phyloP scores from a whole-genome alignment of 1,284 basidiomycete species.

The Caloboletus inedulis region DNA sequence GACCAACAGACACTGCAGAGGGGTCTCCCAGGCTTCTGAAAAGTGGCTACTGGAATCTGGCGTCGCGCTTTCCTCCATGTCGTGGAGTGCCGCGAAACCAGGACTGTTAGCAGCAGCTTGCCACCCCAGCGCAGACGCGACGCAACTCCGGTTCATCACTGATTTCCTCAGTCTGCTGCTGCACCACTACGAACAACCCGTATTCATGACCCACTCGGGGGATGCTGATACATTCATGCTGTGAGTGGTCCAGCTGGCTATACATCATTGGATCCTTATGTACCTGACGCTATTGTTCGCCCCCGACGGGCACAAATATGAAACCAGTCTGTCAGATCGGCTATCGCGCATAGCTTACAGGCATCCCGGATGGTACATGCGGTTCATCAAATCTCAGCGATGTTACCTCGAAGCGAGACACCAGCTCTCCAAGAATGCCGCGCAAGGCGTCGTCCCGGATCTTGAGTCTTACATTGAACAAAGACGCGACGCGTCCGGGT shows the following conservation, averaged over 20 bases:
- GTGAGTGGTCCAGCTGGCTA: constrained; percentile 17
- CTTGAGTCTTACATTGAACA: constrained; percentile 46
- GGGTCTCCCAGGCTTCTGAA: constrained; percentile 45
- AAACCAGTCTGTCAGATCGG: constrained; percentile 26
- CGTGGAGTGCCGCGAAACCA: constrained; percentile 41
- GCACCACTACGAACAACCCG: constrained; percentile 26
- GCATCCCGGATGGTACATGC: constrained; percentile 28
- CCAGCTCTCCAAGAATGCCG: constrained; percentile 2
- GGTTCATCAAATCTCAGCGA: constrained; percentile 37
- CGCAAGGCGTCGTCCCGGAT: constrained; percentile 34
- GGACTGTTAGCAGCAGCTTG: constrained; percentile 55
- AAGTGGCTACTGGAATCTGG: constrained; percentile 39
- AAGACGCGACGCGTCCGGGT: constrained; percentile 47
- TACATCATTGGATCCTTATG: constrained; percentile 9
- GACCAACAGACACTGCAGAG: constrained; percentile 49
- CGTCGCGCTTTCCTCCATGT: constrained; percentile 18
- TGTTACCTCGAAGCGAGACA: constrained; percentile 27
- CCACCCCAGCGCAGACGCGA: constrained; percentile 53
- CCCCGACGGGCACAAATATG: neutral
- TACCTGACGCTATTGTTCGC: constrained; percentile 1
- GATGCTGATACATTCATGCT: constrained; percentile 14
- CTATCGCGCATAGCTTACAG: constrained; percentile 25
- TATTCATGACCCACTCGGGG: neutral
- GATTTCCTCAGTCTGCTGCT: constrained; percentile 49
- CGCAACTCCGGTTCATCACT: constrained; percentile 50